Evolutionary conservation across 371 early-diverging fungal genomes (phyloP).

Genomic region (Chytridiales sp.): DNA sequence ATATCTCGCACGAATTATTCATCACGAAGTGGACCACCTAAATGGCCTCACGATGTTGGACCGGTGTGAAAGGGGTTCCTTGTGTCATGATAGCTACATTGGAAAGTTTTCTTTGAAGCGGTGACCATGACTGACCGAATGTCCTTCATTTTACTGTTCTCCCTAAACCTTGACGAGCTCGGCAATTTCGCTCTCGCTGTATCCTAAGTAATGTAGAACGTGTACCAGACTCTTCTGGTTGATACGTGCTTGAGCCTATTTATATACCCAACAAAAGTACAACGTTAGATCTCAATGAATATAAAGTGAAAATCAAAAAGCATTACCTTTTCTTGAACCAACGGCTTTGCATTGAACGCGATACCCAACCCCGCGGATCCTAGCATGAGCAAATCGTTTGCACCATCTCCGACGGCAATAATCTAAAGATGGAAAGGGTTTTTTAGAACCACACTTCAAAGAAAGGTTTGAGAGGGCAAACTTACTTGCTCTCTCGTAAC

Average conservation of each 20-base stretch:
- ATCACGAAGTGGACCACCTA: conserved; percentile 53
- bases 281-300: background rate
- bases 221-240: conserved; percentile 87
- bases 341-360: conserved; percentile 98
- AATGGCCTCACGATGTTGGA: conserved; percentile 42
- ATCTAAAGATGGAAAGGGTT: conserved; percentile 50
- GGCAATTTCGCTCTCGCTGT: conserved; percentile 43
- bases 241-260: conserved; percentile 84
- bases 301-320: conserved; percentile 1
- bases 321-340: conserved; percentile 80
- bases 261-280: background rate
- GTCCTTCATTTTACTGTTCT: background rate
- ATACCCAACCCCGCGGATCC: conserved; percentile 95
- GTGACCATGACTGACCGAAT: too few species aligned
- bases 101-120: too few species aligned
- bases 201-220: conserved; percentile 64
- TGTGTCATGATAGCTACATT: conserved; percentile 51
- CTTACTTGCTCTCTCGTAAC: conserved; percentile 71
- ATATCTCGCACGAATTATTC: conserved; percentile 44
- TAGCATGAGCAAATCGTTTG: conserved; percentile 98
- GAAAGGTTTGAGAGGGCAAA: background rate
- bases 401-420: conserved; percentile 99
- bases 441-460: background rate
- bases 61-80: conserved; percentile 34
- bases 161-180: background rate